These are phyloP conservation scores for Penicillium thymicola DNA, from an alignment of 2,329 filamentous ascomycete genomes.

Conservation along the genomic window DNA sequence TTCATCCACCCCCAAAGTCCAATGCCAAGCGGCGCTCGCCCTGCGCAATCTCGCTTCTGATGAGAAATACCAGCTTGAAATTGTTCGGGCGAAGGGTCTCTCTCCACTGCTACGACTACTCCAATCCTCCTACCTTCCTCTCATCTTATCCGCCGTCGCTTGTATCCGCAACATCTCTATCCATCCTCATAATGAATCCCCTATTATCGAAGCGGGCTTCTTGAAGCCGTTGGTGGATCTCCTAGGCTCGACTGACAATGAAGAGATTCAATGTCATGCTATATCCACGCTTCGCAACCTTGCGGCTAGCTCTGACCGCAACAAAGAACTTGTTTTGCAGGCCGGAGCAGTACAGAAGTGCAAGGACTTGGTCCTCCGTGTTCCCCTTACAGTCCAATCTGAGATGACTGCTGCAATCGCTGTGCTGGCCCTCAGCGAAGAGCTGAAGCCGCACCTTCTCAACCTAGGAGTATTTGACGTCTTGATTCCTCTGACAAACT, in stretches of 20 bases:
- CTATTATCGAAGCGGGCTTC: conserved; percentile 97
- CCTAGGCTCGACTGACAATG: conserved; percentile 91
- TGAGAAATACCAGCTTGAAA: conserved; percentile 97
- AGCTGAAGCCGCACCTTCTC: conserved; percentile 86
- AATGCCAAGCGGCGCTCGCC: conserved; percentile 93
- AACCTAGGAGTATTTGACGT: conserved; percentile 95
- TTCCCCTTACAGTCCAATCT: conserved; percentile 90
- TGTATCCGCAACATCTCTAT: conserved; percentile 99
- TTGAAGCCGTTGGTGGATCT: conserved; percentile 90
- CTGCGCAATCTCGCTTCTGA: conserved; percentile 94
- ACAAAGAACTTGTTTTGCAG: conserved; percentile 96
- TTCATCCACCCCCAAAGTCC: conserved; percentile 93
- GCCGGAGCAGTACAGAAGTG: conserved; percentile 97
- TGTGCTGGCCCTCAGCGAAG: conserved; percentile 90
- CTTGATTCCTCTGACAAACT: conserved; percentile 90
- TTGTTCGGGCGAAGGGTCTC: conserved; percentile 84
- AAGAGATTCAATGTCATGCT: conserved; percentile 98
- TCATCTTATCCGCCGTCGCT: conserved; percentile 94
- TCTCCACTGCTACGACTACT: conserved; percentile 81
- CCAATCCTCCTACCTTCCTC: conserved; percentile 90
- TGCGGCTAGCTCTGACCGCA: conserved; percentile 92
- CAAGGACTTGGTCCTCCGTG: conserved; percentile 91
- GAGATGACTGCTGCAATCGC: conserved; percentile 99
- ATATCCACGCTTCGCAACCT: conserved; percentile 95
- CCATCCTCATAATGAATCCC: conserved; percentile 94